Conservation (phyloP, 2,329 filamentous ascomycete species). For the Botryotinia globosa region DNA sequence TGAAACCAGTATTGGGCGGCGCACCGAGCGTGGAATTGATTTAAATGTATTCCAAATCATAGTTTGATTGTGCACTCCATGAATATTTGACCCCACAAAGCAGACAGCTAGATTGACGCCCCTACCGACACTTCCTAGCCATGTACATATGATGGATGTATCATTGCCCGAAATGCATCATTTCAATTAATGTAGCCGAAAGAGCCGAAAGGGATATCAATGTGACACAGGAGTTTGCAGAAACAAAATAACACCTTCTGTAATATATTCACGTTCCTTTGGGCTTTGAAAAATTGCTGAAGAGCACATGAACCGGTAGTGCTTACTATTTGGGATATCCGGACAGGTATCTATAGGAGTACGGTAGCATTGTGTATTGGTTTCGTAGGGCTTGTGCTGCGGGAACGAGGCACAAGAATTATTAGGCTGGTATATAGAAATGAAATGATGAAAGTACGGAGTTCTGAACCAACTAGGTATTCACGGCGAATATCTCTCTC, state of each 20-base stretch:
- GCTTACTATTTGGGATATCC: conserved; percentile 11
- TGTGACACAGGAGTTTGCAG: neutral
- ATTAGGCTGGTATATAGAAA: neutral
- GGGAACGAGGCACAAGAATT: conserved; percentile 5
- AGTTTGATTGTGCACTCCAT: neutral
- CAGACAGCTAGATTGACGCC: neutral
- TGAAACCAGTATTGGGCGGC: neutral
- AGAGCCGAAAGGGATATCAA: neutral
- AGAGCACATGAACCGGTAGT: conserved; percentile 6
- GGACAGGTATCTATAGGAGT: neutral
- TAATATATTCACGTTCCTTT: neutral
- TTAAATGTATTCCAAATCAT: neutral
- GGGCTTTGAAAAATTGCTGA: neutral
- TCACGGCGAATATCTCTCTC: neutral
- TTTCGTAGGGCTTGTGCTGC: conserved; percentile 17
- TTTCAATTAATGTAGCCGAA: conserved; percentile 10
- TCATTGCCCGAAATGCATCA: neutral
- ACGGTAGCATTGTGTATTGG: neutral
- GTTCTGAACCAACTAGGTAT: neutral
- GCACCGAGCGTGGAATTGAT: neutral
- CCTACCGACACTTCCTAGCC: neutral
- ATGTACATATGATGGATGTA: too few relatives aligned
- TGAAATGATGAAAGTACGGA: neutral
- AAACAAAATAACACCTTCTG: neutral
- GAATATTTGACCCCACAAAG: conserved; percentile 8